Percentiles rank a stretch among this genome's conserved stretches.
Evolutionary conservation across 495 filamentous ascomycete genomes (phyloP).

Genomic region (Tuber microsphaerosporum): DNA sequence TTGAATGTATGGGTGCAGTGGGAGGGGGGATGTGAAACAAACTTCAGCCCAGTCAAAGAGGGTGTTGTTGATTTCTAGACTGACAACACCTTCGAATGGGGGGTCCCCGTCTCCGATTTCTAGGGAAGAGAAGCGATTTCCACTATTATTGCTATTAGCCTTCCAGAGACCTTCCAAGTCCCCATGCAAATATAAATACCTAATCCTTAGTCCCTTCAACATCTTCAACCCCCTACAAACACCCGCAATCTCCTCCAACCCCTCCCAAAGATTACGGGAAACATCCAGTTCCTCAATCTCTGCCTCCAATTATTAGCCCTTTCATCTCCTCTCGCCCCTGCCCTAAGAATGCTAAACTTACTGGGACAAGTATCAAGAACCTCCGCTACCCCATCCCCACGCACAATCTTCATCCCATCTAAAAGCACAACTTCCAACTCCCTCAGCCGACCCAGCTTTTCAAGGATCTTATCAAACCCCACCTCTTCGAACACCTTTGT

Average conservation of each 20-base stretch:
- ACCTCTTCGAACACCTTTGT: conserved; percentile 85
- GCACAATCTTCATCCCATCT: conserved; percentile 60
- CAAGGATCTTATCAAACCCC: conserved; percentile 87
- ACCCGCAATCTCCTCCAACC: conserved; percentile 55
- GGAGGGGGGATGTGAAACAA: conserved; percentile 41
- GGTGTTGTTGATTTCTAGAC: conserved; percentile 66
- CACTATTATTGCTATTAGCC: conserved; percentile 47
- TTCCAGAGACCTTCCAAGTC: background rate
- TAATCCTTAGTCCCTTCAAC: conserved; percentile 60
- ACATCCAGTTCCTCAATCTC: conserved; percentile 78
- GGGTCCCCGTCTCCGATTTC: conserved; percentile 35
- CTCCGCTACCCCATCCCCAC: conserved; percentile 43
- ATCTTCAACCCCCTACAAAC: conserved; percentile 61
- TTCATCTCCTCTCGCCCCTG: background rate
- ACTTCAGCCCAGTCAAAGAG: conserved; percentile 67
- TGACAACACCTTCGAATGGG: conserved; percentile 54
- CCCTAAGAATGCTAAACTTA: conserved; percentile 15
- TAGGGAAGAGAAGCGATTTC: conserved; percentile 62
- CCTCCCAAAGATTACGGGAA: conserved; percentile 71
- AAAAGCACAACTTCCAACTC: conserved; percentile 75
- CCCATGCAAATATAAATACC: conserved; percentile 47
- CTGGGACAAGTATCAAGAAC: conserved; percentile 51
- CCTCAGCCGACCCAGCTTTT: conserved; percentile 65
- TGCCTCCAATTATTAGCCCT: conserved; percentile 36
- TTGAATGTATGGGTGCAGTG: conserved; percentile 5